Conservation (phyloP, 176 grass and related monocot genomes). For the Oryza brachyantha region DNA sequence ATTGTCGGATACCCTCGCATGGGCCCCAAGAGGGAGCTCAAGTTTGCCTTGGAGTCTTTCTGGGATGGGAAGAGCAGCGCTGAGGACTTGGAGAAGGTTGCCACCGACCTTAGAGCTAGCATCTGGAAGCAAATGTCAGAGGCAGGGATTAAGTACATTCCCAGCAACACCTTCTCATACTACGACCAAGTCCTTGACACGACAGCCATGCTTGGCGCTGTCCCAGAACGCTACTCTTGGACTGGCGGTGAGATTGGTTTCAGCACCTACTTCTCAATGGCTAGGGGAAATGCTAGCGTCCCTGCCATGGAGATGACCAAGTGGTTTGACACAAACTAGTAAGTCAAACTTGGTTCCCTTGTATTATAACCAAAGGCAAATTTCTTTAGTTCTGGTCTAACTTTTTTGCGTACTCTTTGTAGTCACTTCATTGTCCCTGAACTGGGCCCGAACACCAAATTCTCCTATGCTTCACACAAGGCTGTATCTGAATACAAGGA, state of each 20-base stretch:
- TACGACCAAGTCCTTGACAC: slow-evolving; percentile 98
- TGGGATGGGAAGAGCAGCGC: slow-evolving; percentile 93
- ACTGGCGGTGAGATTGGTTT: slow-evolving; percentile 81
- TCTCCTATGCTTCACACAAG: slow-evolving; percentile 92
- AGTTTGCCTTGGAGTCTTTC: slow-evolving; percentile 94
- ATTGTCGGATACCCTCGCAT: slow-evolving; percentile 98
- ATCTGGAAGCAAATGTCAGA: slow-evolving; percentile 96
- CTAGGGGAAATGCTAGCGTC: slow-evolving; percentile 84
- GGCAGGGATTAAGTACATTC: slow-evolving; percentile 89
- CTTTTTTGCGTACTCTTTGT: slow-evolving; percentile 26
- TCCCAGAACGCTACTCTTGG: slow-evolving; percentile 79
- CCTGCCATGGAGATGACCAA: slow-evolving; percentile 99
- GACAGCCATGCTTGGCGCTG: slow-evolving; percentile 88
- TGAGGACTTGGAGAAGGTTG: slow-evolving; percentile 86
- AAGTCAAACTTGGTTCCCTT: slow-evolving; percentile 34
- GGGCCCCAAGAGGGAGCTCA: slow-evolving; percentile 98
- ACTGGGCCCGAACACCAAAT: slow-evolving; percentile 78
- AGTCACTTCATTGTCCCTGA: slow-evolving; percentile 98
- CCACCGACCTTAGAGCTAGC: slow-evolving; percentile 60
- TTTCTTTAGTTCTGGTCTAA: slow-evolving; percentile 9
- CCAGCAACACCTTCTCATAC: slow-evolving; percentile 96
- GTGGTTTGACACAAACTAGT: slow-evolving; percentile 99
- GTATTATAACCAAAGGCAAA: background rate
- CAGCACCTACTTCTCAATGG: slow-evolving; percentile 94
- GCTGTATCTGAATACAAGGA: slow-evolving; percentile 95